Evolutionary conservation across 345 rosid genomes (phyloP).

Genomic region (Jatropha curcas): DNA sequence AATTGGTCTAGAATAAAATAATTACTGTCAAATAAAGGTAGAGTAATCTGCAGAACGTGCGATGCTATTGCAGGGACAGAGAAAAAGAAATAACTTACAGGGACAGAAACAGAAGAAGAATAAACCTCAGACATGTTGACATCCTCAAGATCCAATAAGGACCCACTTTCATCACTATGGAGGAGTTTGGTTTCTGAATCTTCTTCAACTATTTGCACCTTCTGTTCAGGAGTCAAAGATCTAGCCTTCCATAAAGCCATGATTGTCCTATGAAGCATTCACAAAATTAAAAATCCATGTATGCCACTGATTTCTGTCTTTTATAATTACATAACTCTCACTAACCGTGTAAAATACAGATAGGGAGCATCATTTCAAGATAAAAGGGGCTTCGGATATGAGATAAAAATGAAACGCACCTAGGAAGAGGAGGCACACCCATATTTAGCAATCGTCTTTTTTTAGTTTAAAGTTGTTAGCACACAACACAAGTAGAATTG

Average conservation of each 20-base stretch:
- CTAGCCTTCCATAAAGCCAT: constrained; percentile 97
- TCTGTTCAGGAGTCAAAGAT: constrained; percentile 91
- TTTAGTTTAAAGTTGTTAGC: not conserved
- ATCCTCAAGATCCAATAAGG: constrained; percentile 84
- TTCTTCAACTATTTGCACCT: constrained; percentile 86
- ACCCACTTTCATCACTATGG: constrained; percentile 72
- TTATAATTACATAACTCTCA: not conserved
- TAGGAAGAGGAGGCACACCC: not conserved
- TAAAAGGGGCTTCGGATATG: not conserved
- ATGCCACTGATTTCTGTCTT: not conserved
- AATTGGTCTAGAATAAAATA: constrained; percentile 47
- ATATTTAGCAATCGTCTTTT: not conserved
- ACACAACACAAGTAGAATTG: not conserved
- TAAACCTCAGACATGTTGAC: constrained; percentile 77
- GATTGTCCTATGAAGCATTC: constrained; percentile 61
- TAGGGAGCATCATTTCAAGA: not conserved
- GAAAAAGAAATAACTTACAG: constrained; percentile 52
- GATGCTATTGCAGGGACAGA: not conserved
- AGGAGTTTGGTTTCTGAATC: constrained; percentile 75
- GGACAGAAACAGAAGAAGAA: constrained; percentile 56
- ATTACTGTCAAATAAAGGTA: constrained; percentile 9
- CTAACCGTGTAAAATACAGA: not conserved
- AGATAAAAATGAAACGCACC: not conserved
- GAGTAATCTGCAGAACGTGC: not conserved
- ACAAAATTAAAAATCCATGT: constrained; percentile 1